Conservation (phyloP, 768 basidiomycete species). For the Pisolithus orientalis region DNA sequence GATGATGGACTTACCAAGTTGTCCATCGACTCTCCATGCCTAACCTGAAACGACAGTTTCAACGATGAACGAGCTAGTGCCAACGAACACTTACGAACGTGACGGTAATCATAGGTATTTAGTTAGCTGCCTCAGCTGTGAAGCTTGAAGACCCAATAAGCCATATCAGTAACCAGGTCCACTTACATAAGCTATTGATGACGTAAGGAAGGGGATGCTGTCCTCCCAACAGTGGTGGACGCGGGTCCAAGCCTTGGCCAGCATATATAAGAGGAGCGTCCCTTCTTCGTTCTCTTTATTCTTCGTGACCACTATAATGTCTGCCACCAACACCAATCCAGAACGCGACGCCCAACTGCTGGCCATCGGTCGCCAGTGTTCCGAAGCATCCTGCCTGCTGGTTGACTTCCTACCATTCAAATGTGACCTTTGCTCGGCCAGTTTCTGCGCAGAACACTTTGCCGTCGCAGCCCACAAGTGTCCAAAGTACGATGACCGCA, state of each 20-base stretch:
- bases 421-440: slow-evolving; percentile 68
- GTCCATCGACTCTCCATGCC: slow-evolving; percentile 75
- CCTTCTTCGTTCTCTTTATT: background rate
- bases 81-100: background rate
- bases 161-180: no score
- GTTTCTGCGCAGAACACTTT: slow-evolving; percentile 79
- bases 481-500: slow-evolving; percentile 61
- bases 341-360: slow-evolving; percentile 55
- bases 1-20: slow-evolving; percentile 48
- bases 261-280: slow-evolving; percentile 9
- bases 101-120: background rate
- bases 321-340: slow-evolving; percentile 12
- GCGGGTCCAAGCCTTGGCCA: slow-evolving; percentile 18
- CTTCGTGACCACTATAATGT: slow-evolving; percentile 14
- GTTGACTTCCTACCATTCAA: slow-evolving; percentile 85
- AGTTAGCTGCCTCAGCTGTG: background rate
- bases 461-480: slow-evolving; percentile 63
- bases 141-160: no score
- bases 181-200: background rate
- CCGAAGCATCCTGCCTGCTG: slow-evolving; percentile 55
- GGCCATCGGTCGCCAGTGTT: slow-evolving; percentile 66
- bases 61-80: background rate
- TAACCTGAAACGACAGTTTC: slow-evolving; percentile 37
- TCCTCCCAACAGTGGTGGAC: slow-evolving; percentile 4
- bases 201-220: no score